Conservation (phyloP, 345 rosid genomes). For the Punica granatum region DNA sequence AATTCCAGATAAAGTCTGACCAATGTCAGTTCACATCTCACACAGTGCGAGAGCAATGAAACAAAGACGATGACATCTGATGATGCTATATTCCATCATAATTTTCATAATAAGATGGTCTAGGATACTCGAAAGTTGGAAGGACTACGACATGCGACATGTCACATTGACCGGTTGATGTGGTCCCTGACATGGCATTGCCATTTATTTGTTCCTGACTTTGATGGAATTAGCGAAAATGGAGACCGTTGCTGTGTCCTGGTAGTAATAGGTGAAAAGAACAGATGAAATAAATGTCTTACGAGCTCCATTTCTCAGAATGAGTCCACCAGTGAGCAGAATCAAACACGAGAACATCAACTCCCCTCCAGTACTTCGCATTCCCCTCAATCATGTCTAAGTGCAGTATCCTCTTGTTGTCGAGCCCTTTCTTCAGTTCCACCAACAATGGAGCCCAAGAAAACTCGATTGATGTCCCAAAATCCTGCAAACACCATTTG, state of each 20-base stretch:
- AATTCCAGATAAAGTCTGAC: background rate
- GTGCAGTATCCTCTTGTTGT: conserved; percentile 59
- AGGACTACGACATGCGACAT: too few relatives aligned
- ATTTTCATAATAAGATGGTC: too few relatives aligned
- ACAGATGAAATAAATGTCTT: conserved; percentile 18
- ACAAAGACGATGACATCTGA: background rate
- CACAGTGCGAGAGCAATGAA: background rate
- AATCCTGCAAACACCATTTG: conserved; percentile 41
- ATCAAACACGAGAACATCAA: conserved; percentile 79
- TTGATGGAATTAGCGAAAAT: too few relatives aligned
- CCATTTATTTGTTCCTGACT: too few relatives aligned
- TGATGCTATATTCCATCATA: background rate
- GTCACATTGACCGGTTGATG: too few relatives aligned
- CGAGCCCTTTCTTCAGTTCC: conserved; percentile 52
- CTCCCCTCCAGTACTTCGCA: conserved; percentile 86
- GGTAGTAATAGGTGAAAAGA: background rate
- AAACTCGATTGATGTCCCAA: conserved; percentile 70
- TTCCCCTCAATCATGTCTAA: conserved; percentile 85
- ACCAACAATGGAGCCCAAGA: conserved; percentile 94
- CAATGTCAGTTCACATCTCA: background rate
- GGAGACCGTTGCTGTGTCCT: too few relatives aligned
- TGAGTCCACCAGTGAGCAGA: conserved; percentile 99
- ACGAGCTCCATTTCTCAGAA: conserved; percentile 63
- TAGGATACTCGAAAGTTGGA: too few relatives aligned
- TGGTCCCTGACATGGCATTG: too few relatives aligned